Percentiles rank a stretch among this genome's conserved stretches.
These are phyloP conservation scores for Plantago ovata DNA, from an alignment of 257 asterid genomes.

Conservation along the genomic window DNA sequence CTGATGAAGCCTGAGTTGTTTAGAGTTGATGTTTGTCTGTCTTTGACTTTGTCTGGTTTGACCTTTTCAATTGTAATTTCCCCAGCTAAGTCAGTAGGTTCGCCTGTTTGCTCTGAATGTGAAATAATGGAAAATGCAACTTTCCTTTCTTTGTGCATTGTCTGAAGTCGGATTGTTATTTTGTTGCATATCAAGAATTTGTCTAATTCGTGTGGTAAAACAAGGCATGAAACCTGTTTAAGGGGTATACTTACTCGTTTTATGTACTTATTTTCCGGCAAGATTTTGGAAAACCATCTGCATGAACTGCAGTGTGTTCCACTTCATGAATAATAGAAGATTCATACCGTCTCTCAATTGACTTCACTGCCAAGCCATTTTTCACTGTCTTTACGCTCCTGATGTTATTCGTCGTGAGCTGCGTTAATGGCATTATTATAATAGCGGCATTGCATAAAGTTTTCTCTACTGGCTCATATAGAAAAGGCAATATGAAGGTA, in stretches of 20 bases:
- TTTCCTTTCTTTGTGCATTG: not conserved
- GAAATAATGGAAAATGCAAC: slow-evolving; percentile 1
- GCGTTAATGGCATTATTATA: not conserved
- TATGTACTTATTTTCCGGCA: not conserved
- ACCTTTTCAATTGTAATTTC: slow-evolving; percentile 6
- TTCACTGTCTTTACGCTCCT: not conserved
- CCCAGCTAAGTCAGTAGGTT: slow-evolving; percentile 7
- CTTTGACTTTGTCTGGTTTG: slow-evolving; percentile 18
- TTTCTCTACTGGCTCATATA: not conserved
- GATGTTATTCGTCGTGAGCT: not conserved
- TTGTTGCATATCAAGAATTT: not conserved
- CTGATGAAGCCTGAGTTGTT: slow-evolving; percentile 5
- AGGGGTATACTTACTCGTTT: not conserved
- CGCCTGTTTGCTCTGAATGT: slow-evolving; percentile 2
- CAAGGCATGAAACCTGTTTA: no score
- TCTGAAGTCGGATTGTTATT: not conserved
- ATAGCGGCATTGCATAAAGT: not conserved
- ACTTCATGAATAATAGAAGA: not conserved
- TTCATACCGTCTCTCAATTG: not conserved
- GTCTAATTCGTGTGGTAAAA: no score
- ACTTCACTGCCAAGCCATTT: not conserved
- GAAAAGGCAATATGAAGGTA: not conserved
- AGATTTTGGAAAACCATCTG: not conserved
- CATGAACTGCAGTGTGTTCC: not conserved
- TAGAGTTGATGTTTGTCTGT: slow-evolving; percentile 15